Base-by-base conservation (phyloP, 73 alveolate genomes). In the Paraurostyla sp. region DNA sequence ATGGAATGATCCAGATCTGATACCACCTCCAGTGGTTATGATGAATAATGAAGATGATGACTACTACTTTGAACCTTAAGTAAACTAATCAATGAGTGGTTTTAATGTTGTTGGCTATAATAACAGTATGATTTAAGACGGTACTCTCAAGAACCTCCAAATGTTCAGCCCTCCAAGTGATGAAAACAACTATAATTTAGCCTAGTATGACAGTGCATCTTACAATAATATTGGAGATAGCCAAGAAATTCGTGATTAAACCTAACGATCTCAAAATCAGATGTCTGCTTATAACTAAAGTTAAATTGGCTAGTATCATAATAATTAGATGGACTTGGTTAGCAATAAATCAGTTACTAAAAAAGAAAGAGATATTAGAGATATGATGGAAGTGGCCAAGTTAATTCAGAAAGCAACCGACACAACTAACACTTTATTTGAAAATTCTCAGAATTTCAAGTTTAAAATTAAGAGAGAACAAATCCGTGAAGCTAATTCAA, bases 1-100 rank as follows among this genome's bases (percentile, higher is more conserved):
- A 11, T 75, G 87, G 87, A 75, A 75, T 30, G 87, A 75, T 30
- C 87, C 87, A 48, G 87, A 75, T 29, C 87, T 75, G 23, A 49
- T 75, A 11, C 87, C 87, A 22, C 87, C 87, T 15, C 87, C 87
- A 23, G 73, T 75, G 11, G 87, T 75, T 25, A 69, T 69, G 84
- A 38, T 69, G 7, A 29, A 41, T n/a, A 43, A 69, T 18, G 87
- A 46, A 7, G 87, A 75, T 50, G 73, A 75, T 29, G 73, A 75
- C 29, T 15, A 69, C 16, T 33, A 69, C 9, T 41, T 22, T 23
- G 33, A 18, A 33, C 42, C 33, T 15, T 32, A 69, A 16, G 58
- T n/a, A 25, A 13, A 22, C 25, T 6, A 69, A 69, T 36, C 38
- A 69, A 41, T 15, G 18, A 41, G 84, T n/a, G 45, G 20, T 6